A percentile compares a stretch with the other conserved stretches of the same genome.
Conservation (phyloP, 202 grass and related monocot genomes). For the Eragrostis tef region DNA sequence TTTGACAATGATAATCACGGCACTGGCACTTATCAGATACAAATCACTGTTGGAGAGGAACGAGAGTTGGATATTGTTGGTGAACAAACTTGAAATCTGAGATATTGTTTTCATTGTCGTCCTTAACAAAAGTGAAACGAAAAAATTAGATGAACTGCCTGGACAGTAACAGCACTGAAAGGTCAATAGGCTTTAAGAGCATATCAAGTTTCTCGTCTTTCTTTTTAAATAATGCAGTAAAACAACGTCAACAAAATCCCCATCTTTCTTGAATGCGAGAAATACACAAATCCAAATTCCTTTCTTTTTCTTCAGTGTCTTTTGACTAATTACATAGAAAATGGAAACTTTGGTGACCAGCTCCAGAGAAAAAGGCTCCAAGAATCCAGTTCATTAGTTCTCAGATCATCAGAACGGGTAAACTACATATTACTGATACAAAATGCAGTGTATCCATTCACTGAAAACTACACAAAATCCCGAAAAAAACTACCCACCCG, state of each 20-base stretch:
- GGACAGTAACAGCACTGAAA: slow-evolving; percentile 16
- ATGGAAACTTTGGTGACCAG: background rate
- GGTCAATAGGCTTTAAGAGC: background rate
- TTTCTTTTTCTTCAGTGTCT: background rate
- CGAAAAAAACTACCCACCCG: too few relatives aligned
- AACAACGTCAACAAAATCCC: background rate
- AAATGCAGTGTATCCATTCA: too few relatives aligned
- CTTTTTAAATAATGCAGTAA: background rate
- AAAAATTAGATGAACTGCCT: slow-evolving; percentile 26
- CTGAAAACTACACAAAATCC: too few relatives aligned
- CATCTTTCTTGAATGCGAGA: slow-evolving; percentile 4
- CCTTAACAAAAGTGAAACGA: background rate
- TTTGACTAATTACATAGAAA: slow-evolving; percentile 1
- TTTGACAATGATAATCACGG: slow-evolving; percentile 4
- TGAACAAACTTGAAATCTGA: slow-evolving; percentile 42
- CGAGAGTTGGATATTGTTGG: slow-evolving; percentile 37
- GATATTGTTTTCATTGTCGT: background rate
- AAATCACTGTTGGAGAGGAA: slow-evolving; percentile 18
- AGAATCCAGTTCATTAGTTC: too few relatives aligned
- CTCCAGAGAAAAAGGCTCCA: too few relatives aligned
- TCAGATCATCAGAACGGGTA: too few relatives aligned
- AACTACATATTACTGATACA: too few relatives aligned
- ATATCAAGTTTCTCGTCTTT: slow-evolving; percentile 13
- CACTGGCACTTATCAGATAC: slow-evolving; percentile 23
- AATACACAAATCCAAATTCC: background rate